Percentiles rank a stretch among this genome's conserved stretches.
These are phyloP conservation scores for Quercus lobata DNA, from an alignment of 331 rosid species.

Conservation along the genomic window DNA sequence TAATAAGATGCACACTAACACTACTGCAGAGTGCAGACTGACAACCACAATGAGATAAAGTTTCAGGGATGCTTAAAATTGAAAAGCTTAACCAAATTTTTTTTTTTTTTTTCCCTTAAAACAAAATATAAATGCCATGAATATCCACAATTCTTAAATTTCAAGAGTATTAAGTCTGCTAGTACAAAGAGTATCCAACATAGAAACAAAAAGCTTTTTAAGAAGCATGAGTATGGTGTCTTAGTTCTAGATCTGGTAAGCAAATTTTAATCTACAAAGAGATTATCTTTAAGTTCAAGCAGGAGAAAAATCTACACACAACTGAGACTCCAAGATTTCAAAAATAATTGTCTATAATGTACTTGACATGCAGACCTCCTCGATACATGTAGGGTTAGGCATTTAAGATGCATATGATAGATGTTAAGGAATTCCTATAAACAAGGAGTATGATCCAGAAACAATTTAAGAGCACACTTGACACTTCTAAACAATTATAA, in stretches of 20 bases:
- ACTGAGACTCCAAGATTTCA: neutral
- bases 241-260: neutral
- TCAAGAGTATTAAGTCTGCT: neutral
- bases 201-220: neutral
- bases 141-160: neutral
- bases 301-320: neutral
- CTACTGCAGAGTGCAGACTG: neutral
- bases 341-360: neutral
- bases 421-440: neutral
- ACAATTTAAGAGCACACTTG: neutral
- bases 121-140: neutral
- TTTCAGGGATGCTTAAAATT: neutral
- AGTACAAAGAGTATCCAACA: neutral
- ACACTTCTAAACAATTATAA: neutral
- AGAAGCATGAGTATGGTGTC: neutral
- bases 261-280: neutral
- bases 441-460: neutral
- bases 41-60: neutral
- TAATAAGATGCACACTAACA: neutral
- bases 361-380: neutral
- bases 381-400: neutral
- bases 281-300: neutral
- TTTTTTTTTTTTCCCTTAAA: neutral
- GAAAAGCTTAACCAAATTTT: neutral
- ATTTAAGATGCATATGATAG: neutral